These are phyloP conservation scores for Aphanomyces invadans DNA, from an alignment of 352 stramenopile genomes.

Conservation along the genomic window DNA sequence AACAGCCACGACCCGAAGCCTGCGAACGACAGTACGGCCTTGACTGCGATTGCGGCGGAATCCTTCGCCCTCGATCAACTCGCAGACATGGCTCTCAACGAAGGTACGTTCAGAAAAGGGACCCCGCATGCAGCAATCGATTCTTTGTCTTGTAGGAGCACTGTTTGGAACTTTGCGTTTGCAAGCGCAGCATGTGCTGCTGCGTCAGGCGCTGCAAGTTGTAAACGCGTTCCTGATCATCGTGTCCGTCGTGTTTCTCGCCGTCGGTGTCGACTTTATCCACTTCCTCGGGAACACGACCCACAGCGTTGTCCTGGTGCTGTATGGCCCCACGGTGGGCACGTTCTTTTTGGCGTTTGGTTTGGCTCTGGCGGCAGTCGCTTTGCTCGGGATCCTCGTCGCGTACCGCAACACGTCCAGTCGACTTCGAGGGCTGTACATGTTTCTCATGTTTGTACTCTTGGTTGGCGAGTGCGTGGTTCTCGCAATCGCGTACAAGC, in stretches of 20 bases:
- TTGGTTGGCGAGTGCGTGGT: slow-evolving; percentile 35
- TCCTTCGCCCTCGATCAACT: not conserved
- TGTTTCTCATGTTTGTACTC: slow-evolving; percentile 28
- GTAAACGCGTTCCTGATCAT: slow-evolving; percentile 20
- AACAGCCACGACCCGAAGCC: not conserved
- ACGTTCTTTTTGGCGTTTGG: slow-evolving; percentile 30
- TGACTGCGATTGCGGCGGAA: not conserved
- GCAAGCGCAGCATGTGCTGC: slow-evolving; percentile 5
- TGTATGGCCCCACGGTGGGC: slow-evolving; percentile 39
- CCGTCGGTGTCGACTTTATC: slow-evolving; percentile 41
- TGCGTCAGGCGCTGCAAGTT: slow-evolving; percentile 8
- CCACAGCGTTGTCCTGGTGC: slow-evolving; percentile 39
- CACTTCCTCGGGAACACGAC: slow-evolving; percentile 48
- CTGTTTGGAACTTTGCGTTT: slow-evolving; percentile 23
- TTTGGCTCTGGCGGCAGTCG: slow-evolving; percentile 26
- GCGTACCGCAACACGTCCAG: slow-evolving; percentile 30
- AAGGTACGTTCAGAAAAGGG: not conserved
- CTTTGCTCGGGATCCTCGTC: slow-evolving; percentile 29
- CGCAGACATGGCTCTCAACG: not conserved
- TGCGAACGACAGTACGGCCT: not conserved
- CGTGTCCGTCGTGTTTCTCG: slow-evolving; percentile 15
- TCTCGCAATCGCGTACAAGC: slow-evolving; percentile 33
- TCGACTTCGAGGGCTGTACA: slow-evolving; percentile 31
- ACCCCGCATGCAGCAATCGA: not conserved
- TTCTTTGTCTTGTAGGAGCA: not conserved